A percentile compares a stretch with the other conserved stretches of the same genome.
Conservation (phyloP, 2,329 filamentous ascomycete species). For the Dryadomyces quercus-mongolicae region DNA sequence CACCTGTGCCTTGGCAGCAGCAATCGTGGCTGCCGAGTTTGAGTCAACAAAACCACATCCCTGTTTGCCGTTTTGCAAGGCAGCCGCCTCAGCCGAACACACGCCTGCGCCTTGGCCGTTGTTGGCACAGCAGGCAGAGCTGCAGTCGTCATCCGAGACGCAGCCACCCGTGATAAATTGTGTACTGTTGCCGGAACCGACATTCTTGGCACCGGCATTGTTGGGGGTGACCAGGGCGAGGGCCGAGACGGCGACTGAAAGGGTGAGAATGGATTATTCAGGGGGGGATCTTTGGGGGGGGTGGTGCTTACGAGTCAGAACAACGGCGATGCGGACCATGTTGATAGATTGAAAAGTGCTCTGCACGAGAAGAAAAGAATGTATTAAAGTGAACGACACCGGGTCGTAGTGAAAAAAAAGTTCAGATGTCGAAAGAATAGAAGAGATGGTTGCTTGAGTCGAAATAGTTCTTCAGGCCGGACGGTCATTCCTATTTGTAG, state of each 20-base stretch:
- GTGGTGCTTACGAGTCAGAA: constrained; percentile 16
- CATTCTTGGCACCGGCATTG: constrained; percentile 19
- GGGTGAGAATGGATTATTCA: neutral
- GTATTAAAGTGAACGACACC: constrained; percentile 9
- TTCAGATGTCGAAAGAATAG: too few relatives aligned
- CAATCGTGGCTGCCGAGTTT: constrained; percentile 18
- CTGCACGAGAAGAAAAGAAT: neutral
- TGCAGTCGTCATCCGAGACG: constrained; percentile 19
- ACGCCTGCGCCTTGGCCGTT: constrained; percentile 18
- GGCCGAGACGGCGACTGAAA: constrained; percentile 15
- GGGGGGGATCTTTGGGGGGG: too few relatives aligned
- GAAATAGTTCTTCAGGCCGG: too few relatives aligned
- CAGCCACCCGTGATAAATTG: constrained; percentile 24
- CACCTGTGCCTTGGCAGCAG: constrained; percentile 20
- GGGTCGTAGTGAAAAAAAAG: constrained; percentile 3
- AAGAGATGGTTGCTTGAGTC: too few relatives aligned
- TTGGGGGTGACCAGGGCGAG: constrained; percentile 18
- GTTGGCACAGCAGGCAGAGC: constrained; percentile 17
- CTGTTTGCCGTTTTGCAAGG: constrained; percentile 21
- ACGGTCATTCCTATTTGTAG: too few relatives aligned
- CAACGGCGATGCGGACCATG: constrained; percentile 20
- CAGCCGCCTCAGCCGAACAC: constrained; percentile 20
- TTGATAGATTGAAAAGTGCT: constrained; percentile 8
- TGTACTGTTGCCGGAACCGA: constrained; percentile 16
- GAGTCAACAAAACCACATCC: constrained; percentile 22